phyloP scores from a whole-genome alignment of 257 asterid species.

The Gentiana macrophylla region DNA sequence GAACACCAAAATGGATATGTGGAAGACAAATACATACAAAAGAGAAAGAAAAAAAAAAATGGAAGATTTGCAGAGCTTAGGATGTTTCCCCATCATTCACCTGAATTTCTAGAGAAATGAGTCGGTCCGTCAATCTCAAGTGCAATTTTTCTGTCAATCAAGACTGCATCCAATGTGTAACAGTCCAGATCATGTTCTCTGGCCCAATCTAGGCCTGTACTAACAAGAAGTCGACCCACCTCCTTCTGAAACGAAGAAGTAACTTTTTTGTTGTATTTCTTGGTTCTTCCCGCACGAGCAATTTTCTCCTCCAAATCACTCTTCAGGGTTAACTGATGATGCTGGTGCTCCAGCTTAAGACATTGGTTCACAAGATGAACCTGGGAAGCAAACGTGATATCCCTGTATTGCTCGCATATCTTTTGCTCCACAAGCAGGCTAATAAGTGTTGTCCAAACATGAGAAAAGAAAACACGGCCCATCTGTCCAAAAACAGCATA shows the following conservation, averaged over 20 bases:
- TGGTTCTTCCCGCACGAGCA: conserved; percentile 56
- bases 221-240: conserved; percentile 77
- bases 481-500: conserved; percentile 78
- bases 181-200: conserved; percentile 67
- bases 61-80: not conserved
- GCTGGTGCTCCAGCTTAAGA: conserved; percentile 59
- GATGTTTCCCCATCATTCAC: conserved; percentile 23
- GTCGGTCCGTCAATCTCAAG: conserved; percentile 95
- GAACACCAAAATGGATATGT: not conserved
- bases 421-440: conserved; percentile 41
- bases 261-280: conserved; percentile 68
- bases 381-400: conserved; percentile 83
- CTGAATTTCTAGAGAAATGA: conserved; percentile 89
- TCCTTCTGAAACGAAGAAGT: conserved; percentile 93
- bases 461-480: conserved; percentile 43
- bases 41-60: not conserved
- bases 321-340: conserved; percentile 47
- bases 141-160: conserved; percentile 64
- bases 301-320: conserved; percentile 47
- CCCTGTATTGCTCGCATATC: conserved; percentile 60
- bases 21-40: not conserved
- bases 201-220: conserved; percentile 89
- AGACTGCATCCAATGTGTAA: conserved; percentile 78
- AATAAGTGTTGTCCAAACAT: conserved; percentile 52
- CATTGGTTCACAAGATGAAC: conserved; percentile 63